Conservation (phyloP, 1,139 yeast genomes). For the Pneumocystis carinii region DNA sequence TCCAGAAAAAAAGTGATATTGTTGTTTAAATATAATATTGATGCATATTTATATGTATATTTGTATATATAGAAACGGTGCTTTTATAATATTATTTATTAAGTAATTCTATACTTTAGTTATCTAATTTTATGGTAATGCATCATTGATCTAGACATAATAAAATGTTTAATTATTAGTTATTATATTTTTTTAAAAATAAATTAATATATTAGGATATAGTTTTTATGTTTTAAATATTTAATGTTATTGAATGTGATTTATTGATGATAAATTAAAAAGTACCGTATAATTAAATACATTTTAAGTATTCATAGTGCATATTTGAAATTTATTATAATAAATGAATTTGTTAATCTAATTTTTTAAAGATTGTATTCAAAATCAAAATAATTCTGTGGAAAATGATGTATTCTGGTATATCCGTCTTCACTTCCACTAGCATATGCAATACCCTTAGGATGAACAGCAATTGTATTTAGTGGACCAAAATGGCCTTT, state of each 20-base stretch:
- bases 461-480: constrained; percentile 85
- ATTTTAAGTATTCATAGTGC: neutral
- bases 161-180: no score
- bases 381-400: constrained; percentile 81
- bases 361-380: constrained; percentile 62
- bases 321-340: neutral
- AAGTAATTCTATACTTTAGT: neutral
- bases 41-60: neutral
- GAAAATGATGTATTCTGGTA: constrained; percentile 86
- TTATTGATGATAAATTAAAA: neutral
- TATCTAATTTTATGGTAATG: no score
- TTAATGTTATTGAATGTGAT: neutral
- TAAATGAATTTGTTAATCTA: neutral
- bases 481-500: constrained; percentile 99
- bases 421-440: constrained; percentile 98
- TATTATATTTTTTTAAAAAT: neutral
- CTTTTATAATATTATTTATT: neutral
- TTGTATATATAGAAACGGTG: neutral
- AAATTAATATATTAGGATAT: neutral
- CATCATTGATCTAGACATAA: no score
- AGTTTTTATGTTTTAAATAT: neutral
- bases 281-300: neutral
- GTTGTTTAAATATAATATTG: constrained; percentile 6
- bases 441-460: constrained; percentile 83
- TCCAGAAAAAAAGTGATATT: constrained; percentile 5